Evolutionary conservation across 345 rosid genomes (phyloP).

Genomic region (Salix brachista): DNA sequence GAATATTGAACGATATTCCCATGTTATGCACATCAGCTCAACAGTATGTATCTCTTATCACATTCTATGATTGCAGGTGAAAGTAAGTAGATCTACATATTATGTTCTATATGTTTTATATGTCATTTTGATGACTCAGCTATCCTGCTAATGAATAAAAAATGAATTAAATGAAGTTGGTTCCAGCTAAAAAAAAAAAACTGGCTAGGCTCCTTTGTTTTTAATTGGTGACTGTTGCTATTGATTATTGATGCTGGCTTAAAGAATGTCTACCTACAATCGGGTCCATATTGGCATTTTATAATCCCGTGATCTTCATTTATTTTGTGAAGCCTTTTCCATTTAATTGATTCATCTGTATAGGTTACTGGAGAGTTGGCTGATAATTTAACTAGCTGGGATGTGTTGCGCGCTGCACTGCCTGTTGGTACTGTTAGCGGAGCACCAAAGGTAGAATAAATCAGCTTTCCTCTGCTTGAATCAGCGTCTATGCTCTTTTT

Average conservation of each 20-base stretch:
- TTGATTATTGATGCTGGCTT: neutral
- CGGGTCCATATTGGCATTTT: too few species aligned
- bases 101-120: neutral
- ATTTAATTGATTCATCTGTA: neutral
- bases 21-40: slow-evolving; percentile 98
- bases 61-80: too few species aligned
- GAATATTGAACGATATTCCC: slow-evolving; percentile 85
- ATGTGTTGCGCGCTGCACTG: slow-evolving; percentile 80
- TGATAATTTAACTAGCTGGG: slow-evolving; percentile 82
- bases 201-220: neutral
- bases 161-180: neutral
- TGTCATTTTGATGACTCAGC: neutral
- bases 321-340: neutral
- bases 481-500: too few species aligned
- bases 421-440: slow-evolving; percentile 98
- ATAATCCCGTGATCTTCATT: too few species aligned
- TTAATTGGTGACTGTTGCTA: neutral
- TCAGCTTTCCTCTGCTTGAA: neutral
- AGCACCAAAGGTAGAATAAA: slow-evolving; percentile 76
- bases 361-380: slow-evolving; percentile 82
- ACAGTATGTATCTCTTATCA: slow-evolving; percentile 44
- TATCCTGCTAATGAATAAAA: neutral
- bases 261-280: neutral
- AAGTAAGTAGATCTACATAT: neutral
- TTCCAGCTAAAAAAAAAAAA: neutral